Conservation (phyloP, 225 moss, liverwort and hornwort species). For the Marchantia polymorpha region DNA sequence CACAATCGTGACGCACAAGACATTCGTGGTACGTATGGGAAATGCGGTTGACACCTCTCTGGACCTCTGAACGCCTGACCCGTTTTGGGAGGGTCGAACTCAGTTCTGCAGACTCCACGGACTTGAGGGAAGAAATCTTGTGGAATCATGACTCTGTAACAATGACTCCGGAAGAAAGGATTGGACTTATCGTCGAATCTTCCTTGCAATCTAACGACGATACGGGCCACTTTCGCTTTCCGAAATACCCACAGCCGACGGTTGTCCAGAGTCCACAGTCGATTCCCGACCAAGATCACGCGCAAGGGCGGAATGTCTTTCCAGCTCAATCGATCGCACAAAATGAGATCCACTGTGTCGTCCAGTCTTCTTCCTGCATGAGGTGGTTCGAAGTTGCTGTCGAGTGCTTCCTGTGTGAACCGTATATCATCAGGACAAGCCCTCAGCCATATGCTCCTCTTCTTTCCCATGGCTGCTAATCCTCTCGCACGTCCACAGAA, state of each 20-base stretch:
- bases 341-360: constrained; percentile 21
- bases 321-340: background rate
- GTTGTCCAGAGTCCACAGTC: constrained; percentile 33
- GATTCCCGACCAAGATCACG: constrained; percentile 1
- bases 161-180: background rate
- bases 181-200: background rate
- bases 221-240: background rate
- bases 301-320: constrained; percentile 18
- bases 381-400: constrained; percentile 15
- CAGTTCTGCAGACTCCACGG: background rate
- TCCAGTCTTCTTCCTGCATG: background rate
- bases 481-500: too few species aligned
- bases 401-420: constrained; percentile 25
- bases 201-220: background rate
- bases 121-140: background rate
- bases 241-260: constrained; percentile 38
- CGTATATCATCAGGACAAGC: constrained; percentile 26
- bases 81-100: too few species aligned
- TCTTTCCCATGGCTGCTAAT: too few species aligned
- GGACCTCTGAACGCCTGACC: too few species aligned
- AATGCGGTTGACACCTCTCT: too few species aligned
- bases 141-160: background rate
- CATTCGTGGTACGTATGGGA: too few species aligned
- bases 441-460: too few species aligned
- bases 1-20: too few species aligned